These are phyloP conservation scores for Lasiosphaeris hirsuta DNA, from an alignment of 495 filamentous ascomycete genomes.

Conservation along the genomic window DNA sequence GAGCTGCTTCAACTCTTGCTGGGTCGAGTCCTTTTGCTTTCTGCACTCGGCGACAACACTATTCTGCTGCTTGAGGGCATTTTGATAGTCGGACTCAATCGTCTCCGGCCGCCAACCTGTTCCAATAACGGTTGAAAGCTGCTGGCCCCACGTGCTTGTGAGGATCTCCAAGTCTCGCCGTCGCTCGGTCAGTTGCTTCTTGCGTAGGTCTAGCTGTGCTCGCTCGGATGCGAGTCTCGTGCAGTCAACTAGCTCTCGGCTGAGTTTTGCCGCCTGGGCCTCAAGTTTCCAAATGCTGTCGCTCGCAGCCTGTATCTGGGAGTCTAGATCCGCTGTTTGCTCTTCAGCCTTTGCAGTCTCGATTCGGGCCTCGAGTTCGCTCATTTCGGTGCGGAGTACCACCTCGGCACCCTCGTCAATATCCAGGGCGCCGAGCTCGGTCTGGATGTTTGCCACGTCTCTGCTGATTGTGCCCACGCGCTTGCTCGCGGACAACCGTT, in stretches of 20 bases:
- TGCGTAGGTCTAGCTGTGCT: constrained; percentile 73
- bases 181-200: constrained; percentile 69
- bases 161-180: constrained; percentile 72
- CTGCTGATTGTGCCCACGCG: constrained; percentile 68
- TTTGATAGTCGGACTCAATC: constrained; percentile 70
- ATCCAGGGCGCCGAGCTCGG: constrained; percentile 63
- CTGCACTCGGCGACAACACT: constrained; percentile 56
- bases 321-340: constrained; percentile 62
- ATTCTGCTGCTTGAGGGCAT: constrained; percentile 54
- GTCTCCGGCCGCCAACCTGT: constrained; percentile 63
- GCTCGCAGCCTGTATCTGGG: constrained; percentile 60
- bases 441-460: constrained; percentile 59
- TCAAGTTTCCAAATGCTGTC: constrained; percentile 63
- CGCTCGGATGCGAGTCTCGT: constrained; percentile 73
- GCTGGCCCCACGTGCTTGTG: constrained; percentile 66
- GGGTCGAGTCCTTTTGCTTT: constrained; percentile 62
- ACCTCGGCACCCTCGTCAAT: constrained; percentile 81
- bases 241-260: constrained; percentile 72
- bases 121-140: constrained; percentile 60
- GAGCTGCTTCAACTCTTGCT: constrained; percentile 70
- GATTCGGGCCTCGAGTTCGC: constrained; percentile 64
- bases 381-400: constrained; percentile 65
- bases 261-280: constrained; percentile 62
- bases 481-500: constrained; percentile 64
- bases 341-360: constrained; percentile 58